phyloP scores from a whole-genome alignment of 768 basidiomycete species.

The Terana coerulea region DNA sequence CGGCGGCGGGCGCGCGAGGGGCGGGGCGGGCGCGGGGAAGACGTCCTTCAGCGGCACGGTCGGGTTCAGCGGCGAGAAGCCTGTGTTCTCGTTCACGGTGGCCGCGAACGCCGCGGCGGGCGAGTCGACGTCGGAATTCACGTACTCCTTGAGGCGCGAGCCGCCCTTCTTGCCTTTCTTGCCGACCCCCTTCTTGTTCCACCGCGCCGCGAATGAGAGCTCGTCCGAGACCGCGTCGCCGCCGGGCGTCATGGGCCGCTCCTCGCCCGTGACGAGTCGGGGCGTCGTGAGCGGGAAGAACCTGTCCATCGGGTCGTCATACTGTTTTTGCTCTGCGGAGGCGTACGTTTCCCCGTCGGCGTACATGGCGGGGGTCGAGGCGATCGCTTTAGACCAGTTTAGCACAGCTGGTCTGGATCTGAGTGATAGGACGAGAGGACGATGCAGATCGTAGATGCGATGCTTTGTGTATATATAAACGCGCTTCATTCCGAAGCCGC shows the following conservation, averaged over 20 bases:
- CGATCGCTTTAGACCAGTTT: not conserved
- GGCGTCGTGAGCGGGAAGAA: too few species aligned
- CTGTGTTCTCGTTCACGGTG: conserved; percentile 7
- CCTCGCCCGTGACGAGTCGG: not conserved
- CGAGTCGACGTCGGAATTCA: conserved; percentile 1
- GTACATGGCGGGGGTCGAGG: not conserved
- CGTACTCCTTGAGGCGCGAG: conserved; percentile 43
- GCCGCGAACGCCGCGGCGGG: conserved; percentile 1
- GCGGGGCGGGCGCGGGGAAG: not conserved
- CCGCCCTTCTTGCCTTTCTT: conserved; percentile 95
- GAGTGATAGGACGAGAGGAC: too few species aligned
- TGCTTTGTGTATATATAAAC: too few species aligned
- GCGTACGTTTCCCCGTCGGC: not conserved
- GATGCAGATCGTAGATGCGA: too few species aligned
- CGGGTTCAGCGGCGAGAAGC: conserved; percentile 10
- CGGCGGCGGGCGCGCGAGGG: not conserved
- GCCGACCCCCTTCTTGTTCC: conserved; percentile 36
- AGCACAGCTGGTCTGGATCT: too few species aligned
- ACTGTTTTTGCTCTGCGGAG: not conserved
- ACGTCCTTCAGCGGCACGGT: conserved; percentile 4
- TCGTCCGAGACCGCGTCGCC: conserved; percentile 6
- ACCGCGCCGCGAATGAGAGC: not conserved
- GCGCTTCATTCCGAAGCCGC: too few species aligned
- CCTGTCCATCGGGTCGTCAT: too few species aligned
- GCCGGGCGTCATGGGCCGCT: not conserved